A percentile compares a stretch with the other conserved stretches of the same genome.
Evolutionary conservation across 2,329 filamentous ascomycete species (phyloP).

Genomic region (Neurospora sp.): DNA sequence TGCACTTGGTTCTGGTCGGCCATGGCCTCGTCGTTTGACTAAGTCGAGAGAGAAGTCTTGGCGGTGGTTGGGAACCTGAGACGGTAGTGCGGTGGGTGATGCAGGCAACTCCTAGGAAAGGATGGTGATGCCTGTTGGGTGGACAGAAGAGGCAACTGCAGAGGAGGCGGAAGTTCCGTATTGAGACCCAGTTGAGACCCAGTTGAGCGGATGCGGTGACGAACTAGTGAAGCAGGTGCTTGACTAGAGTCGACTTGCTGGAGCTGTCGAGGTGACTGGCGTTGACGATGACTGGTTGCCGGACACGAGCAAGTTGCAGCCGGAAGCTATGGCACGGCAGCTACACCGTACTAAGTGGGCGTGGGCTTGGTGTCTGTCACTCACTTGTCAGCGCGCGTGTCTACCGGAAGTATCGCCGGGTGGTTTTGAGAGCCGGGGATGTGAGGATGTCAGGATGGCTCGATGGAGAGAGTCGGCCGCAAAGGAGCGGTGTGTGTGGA

Average conservation of each 20-base stretch:
- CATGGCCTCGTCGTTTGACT: slow-evolving; percentile 18
- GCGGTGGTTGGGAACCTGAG: slow-evolving; percentile 1
- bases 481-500: not conserved
- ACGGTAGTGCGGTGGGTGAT: not conserved
- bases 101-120: not conserved
- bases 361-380: not conserved
- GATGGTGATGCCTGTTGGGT: not conserved
- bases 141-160: not conserved
- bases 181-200: not conserved
- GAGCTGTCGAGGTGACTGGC: not conserved
- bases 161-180: not conserved
- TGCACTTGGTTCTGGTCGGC: slow-evolving; percentile 26
- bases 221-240: not conserved
- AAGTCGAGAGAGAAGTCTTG: not conserved
- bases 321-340: not conserved
- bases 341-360: not conserved
- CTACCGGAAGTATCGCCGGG: not conserved
- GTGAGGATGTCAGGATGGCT: not conserved
- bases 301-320: not conserved
- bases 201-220: not conserved
- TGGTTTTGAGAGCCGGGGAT: not conserved
- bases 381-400: not conserved
- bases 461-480: not conserved
- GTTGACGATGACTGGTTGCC: not conserved
- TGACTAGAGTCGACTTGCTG: not conserved